Base-by-base conservation (phyloP, 1,284 basidiomycete species). In the Mycena citricolor region DNA sequence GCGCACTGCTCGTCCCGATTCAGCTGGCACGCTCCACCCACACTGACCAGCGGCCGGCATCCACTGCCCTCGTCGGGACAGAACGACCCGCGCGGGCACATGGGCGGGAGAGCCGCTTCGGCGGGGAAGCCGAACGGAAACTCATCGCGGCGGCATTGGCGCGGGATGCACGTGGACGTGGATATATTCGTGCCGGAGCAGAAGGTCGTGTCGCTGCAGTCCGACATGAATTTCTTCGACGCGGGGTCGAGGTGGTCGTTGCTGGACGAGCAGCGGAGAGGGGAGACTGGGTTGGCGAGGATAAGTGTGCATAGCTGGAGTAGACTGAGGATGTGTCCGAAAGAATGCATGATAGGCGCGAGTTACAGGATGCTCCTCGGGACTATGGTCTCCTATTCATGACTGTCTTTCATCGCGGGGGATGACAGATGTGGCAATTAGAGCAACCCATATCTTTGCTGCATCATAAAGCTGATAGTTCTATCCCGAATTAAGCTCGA, bases 51-150 rank as follows among this genome's bases (percentile, higher is more conserved):
- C 3, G 61, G 56, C 39, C 68, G 59, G 60, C 87, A 91, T 1
- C 71, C 73, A 55, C 76, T 76, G 14, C 80, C 83, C 56, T 84
- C 81, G 58, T 90, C 86, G 0, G 86, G 86, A 57, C 86, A 90
- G 66, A 80, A 88, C 12, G 61, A 61, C 11, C 75, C 80, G 4
- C 50, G 36, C 3, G 64, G 58, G 57, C 86, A 90, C 24, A 81
- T 60, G 0, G 77, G 71, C 0, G 86, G 86, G 8, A 82, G 58
- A 4, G 65, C 53, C 23, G 71, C 73, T 39, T 56, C 61, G 2
- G 56, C 44, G n/a, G 57, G 57, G 59, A 71, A 83, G 4, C 76
- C 78, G 47, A 77, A 79, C 0, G 79, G 77, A 54, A 73, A 86
- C 55, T 81, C 78, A 59, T 89, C 84, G 30, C 73, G 71, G 20